These are phyloP conservation scores for Nicotiana rustica DNA, from an alignment of 305 asterid genomes.

Conservation along the genomic window DNA sequence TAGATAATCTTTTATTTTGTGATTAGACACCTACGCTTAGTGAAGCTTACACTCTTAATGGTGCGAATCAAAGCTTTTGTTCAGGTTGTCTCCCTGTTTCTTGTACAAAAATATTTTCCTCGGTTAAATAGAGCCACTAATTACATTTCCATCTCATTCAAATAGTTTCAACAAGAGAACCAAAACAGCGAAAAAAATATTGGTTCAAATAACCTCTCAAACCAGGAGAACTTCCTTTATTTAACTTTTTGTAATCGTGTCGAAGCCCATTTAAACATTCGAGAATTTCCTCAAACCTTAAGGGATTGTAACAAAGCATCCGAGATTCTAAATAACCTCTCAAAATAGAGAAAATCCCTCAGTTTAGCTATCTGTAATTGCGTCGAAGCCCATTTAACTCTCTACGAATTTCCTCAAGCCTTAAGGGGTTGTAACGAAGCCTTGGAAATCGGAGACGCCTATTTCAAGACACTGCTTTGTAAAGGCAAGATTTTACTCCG, in stretches of 20 bases:
- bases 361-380: slow-evolving; percentile 69
- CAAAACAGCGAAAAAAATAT: slow-evolving; percentile 37
- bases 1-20: no score
- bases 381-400: slow-evolving; percentile 67
- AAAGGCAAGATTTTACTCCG: no score
- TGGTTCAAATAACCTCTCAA: slow-evolving; percentile 43
- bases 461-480: slow-evolving; percentile 67
- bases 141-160: slow-evolving; percentile 39
- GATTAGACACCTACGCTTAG: no score
- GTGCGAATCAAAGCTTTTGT: no score
- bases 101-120: no score
- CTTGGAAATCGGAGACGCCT: slow-evolving; percentile 56
- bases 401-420: slow-evolving; percentile 51
- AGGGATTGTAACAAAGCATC: slow-evolving; percentile 69
- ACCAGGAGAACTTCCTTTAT: slow-evolving; percentile 60
- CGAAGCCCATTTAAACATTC: slow-evolving; percentile 61
- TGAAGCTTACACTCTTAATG: no score
- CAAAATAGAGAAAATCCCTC: slow-evolving; percentile 52
- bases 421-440: slow-evolving; percentile 71
- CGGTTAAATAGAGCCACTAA: no score
- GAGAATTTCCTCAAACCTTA: slow-evolving; percentile 53
- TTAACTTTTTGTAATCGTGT: slow-evolving; percentile 72
- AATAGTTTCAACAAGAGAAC: not conserved
- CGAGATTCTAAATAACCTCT: slow-evolving; percentile 58
- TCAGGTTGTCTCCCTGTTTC: no score